These are phyloP conservation scores for Sporothrix globosa DNA, from an alignment of 2,329 filamentous ascomycete genomes.

Conservation along the genomic window DNA sequence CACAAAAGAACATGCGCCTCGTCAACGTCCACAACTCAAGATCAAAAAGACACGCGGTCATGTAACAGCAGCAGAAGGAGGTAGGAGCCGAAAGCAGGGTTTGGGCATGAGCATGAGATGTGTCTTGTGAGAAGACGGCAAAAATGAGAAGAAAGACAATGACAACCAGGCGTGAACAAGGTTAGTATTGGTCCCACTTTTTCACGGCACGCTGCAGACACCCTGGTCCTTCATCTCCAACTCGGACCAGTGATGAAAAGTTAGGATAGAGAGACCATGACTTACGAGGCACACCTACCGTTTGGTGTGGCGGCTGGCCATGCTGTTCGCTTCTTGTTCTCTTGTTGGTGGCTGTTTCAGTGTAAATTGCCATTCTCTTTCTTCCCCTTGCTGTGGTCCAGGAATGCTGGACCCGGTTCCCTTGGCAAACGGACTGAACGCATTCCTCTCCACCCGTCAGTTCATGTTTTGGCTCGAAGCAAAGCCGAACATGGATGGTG, in stretches of 20 bases:
- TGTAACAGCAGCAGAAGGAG: background rate
- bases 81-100: conserved; percentile 1
- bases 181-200: background rate
- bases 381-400: background rate
- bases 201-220: background rate
- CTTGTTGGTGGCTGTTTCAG: conserved; percentile 12
- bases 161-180: background rate
- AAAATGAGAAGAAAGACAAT: background rate
- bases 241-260: background rate
- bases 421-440: conserved; percentile 6
- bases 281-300: background rate
- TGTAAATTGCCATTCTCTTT: background rate
- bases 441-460: conserved; percentile 8
- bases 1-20: background rate
- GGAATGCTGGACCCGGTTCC: background rate
- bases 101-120: background rate
- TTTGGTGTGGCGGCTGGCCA: conserved; percentile 3
- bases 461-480: background rate
- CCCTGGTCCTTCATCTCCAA: background rate
- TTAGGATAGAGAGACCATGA: background rate
- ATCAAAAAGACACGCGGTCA: background rate
- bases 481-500: too few relatives aligned
- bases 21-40: background rate
- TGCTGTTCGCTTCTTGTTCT: conserved; percentile 11
- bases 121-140: background rate